Base-by-base conservation (phyloP, 73 alveolate species). In the Effrenium voratum region DNA sequence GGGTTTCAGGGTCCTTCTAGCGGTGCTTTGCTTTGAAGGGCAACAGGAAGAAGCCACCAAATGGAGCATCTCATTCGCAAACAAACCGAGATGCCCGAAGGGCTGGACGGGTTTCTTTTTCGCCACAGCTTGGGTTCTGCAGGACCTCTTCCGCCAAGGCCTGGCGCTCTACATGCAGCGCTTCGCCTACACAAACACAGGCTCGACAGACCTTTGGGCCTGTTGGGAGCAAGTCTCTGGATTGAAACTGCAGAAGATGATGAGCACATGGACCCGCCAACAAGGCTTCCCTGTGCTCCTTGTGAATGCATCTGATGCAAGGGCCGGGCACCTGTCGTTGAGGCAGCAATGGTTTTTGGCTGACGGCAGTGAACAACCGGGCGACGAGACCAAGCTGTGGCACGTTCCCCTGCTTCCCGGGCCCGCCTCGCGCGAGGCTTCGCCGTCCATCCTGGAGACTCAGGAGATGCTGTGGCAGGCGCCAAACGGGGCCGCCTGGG, bases 311-410 rank as follows among this genome's bases (percentile, higher is more conserved):
- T 5, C 76, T 13, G 38, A 63, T 15, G 19, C 63, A 8, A 52
- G 63, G n/a, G 72, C 87, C 40, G 87, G 87, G 22, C 60, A 59
- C 60, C 59, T 85, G 36, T 45, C 49, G n/a, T 22, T 85, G 81
- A 45, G 57, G 45, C 95, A 87, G 95, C 83, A 76, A 28, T 87
- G 95, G 95, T 87, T 87, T 28, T 41, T 87, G 95, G 95, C 95
- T 2, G 95, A 87, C 44, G 95, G 95, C 63, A 63, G 85, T 32
- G 84, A 66, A 22, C 82, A 60, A 47, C 83, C 95, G 0, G 95
- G 45, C 43, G 95, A 87, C 30, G 70, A 43, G 45, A 63, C 55
- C 77, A 83, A 34, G 32, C 82, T 86, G 26, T 86, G 94, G 94
- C 94, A 86, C n/a, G 59, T 86, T 44, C 94, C 94, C 32, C 55